Base-by-base conservation (phyloP, 148 eudicot genomes). In the Vaccinium darrowii region DNA sequence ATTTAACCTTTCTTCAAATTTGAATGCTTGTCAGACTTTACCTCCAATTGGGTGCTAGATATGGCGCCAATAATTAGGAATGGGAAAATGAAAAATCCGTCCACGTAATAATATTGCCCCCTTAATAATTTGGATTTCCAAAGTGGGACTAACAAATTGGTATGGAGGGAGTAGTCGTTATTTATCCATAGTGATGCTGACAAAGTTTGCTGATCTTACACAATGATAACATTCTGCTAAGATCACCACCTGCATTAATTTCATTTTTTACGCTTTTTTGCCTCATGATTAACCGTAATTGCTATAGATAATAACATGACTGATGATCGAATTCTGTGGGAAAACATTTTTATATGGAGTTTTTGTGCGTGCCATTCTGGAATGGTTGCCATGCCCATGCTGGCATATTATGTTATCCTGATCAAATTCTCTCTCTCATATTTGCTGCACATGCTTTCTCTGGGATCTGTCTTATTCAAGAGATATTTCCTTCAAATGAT, bases 401-500 rank as follows among this genome's bases (percentile, higher is more conserved):
- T 60, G 23, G 25, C 27, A 62, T 8, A 62, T 10, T 7, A 21
- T 62, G 5, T 63, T 36, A 5, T 23, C 18, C 21, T 63, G 75
- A 25, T 72, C 51, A 58, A 16, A 39, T 65, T 67, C 58, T 50
- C 23, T 65, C 5, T 25, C 1, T 65, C 58, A 63, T 54, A 83
- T 36, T 53, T 72, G 3, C 65, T 52, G 73, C 25, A 7, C 73
- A 11, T 19, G 30, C 33, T 75, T 81, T 10, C 53, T 25, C 78
- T 62, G 16, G 50, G 54, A 36, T 75, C 0, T 62, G 67, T 83
- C 53, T 54, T 78, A 56, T 49, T 80, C 50, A 49, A 53, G 47
- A 73, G 54, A 62, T 79, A 81, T 47, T 76, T 57, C 80, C 62
- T 84, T 30, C 76, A 71, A 87, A 79, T 81, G n/a, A 83, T 87